Evolutionary conservation across 1,284 basidiomycete species (phyloP).

Genomic region (Trichosporon asahii): DNA sequence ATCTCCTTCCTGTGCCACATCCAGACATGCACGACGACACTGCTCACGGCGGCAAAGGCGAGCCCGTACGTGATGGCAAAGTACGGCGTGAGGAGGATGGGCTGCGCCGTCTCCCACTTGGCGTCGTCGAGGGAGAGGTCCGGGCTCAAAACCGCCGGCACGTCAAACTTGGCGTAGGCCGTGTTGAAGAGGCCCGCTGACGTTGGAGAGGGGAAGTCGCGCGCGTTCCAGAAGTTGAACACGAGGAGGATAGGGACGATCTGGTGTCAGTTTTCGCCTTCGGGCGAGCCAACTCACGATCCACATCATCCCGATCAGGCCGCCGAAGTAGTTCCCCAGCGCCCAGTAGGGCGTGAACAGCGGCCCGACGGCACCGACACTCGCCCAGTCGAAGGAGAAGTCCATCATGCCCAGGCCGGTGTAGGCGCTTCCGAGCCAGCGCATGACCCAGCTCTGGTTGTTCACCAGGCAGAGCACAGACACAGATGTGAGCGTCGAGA

Average conservation of each 20-base stretch:
- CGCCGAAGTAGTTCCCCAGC: conserved; percentile 51
- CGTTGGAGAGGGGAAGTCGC: conserved; percentile 47
- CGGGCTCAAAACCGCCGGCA: conserved; percentile 46
- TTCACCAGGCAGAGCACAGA: conserved; percentile 54
- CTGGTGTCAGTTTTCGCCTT: conserved; percentile 22
- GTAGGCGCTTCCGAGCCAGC: conserved; percentile 55
- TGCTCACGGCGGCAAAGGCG: conserved; percentile 55
- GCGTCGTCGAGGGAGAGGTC: conserved; percentile 53
- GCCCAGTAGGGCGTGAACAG: conserved; percentile 57
- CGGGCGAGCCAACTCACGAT: conserved; percentile 38
- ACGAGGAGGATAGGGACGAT: conserved; percentile 53
- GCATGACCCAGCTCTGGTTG: conserved; percentile 50
- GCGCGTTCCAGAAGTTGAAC: conserved; percentile 54
- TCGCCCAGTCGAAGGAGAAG: conserved; percentile 56
- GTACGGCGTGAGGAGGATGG: conserved; percentile 55
- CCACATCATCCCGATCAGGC: conserved; percentile 53
- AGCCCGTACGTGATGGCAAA: conserved; percentile 53
- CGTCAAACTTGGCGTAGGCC: conserved; percentile 48
- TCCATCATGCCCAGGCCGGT: conserved; percentile 55
- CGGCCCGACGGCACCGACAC: conserved; percentile 53
- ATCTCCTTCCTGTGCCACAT: conserved; percentile 57
- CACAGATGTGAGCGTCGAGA: conserved; percentile 55
- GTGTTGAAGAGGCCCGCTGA: conserved; percentile 49
- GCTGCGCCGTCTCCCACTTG: conserved; percentile 50
- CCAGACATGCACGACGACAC: conserved; percentile 55